Evolutionary conservation across 2,329 filamentous ascomycete genomes (phyloP).

Genomic region (Aspergillus sclerotialis): DNA sequence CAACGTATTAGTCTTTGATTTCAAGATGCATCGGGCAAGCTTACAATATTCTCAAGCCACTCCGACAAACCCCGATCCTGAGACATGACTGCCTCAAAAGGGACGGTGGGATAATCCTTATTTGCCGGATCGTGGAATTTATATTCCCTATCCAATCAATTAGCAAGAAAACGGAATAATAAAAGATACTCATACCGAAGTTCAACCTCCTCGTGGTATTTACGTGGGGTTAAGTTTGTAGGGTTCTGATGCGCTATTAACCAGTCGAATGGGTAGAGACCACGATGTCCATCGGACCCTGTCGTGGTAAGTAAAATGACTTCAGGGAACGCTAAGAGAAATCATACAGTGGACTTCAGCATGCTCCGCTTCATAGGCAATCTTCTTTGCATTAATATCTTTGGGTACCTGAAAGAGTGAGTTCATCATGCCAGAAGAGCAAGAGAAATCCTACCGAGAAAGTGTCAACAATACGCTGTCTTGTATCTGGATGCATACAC

Average conservation of each 20-base stretch:
- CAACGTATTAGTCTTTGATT: constrained; percentile 5
- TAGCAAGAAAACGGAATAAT: neutral
- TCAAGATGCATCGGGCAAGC: constrained; percentile 5
- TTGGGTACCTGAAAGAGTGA: constrained; percentile 37
- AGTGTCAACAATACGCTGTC: constrained; percentile 61
- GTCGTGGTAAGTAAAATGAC: constrained; percentile 6
- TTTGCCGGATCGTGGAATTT: constrained; percentile 36
- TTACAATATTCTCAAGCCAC: constrained; percentile 57
- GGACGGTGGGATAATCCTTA: constrained; percentile 50
- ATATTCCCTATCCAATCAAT: constrained; percentile 18
- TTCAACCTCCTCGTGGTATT: neutral
- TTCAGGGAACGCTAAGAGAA: constrained; percentile 1
- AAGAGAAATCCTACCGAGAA: constrained; percentile 50
- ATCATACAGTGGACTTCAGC: constrained; percentile 47
- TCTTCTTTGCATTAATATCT: constrained; percentile 32
- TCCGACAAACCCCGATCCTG: constrained; percentile 50
- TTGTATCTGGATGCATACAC: constrained; percentile 64
- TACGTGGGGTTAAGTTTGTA: constrained; percentile 17
- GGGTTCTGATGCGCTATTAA: constrained; percentile 42
- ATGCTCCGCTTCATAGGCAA: constrained; percentile 28
- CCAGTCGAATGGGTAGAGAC: constrained; percentile 60
- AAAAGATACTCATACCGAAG: neutral
- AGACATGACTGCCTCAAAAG: constrained; percentile 55
- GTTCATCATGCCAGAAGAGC: neutral
- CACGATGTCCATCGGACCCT: constrained; percentile 66